Evolutionary conservation across 2,329 filamentous ascomycete genomes (phyloP), one percentile per base, ranked within the genome.

Genomic region (Aaosphaeria pasadenensis): DNA sequence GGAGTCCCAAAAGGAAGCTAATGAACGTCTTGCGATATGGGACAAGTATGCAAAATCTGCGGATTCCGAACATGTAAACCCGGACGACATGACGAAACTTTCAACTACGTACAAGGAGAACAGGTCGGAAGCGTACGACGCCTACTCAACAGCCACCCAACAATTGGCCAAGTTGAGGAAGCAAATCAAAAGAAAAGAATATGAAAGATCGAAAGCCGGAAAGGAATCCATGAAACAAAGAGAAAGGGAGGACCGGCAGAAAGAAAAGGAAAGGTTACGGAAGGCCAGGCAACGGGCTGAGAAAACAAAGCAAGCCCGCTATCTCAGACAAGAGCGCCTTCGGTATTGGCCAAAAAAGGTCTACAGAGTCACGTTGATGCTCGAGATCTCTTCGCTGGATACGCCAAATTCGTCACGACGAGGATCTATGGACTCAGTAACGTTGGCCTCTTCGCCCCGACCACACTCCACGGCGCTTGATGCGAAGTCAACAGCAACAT

Each of bases 271-370:
- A 47, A 48, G 43, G 1, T 43, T 39, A 24, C 48, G 45, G 6
- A 63, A 54, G 50, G 49, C 43, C 11, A 39, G 43, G 5, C 48
- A 51, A 30, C 54, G 52, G 43, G 33, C 31, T 17, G 56, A 49
- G 42, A 64, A 62, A 47, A 58, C 54, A 39, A 62, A 53, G 39
- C 50, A 60, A 32, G 58, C 59, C 39, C 55, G 55, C 49, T 57
- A 60, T 13, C 43, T 59, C 28, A 62, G 57, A 35, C 47, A 58
- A 4, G 73, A 75, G 50, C 55, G 64, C 28, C 47, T 58, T 17
- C 55, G 52, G 42, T 75, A 74, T 46, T 73, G 67, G 60, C 63
- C 71, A 7, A 53, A 55, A 44, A 61, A 62, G 13, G 63, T 72
- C 1, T 66, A 69, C 5, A 60, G 68, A 39, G 59, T 75, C 24